Base-by-base conservation (phyloP, 306 rosid species). In the Aeschynomene evenia region DNA sequence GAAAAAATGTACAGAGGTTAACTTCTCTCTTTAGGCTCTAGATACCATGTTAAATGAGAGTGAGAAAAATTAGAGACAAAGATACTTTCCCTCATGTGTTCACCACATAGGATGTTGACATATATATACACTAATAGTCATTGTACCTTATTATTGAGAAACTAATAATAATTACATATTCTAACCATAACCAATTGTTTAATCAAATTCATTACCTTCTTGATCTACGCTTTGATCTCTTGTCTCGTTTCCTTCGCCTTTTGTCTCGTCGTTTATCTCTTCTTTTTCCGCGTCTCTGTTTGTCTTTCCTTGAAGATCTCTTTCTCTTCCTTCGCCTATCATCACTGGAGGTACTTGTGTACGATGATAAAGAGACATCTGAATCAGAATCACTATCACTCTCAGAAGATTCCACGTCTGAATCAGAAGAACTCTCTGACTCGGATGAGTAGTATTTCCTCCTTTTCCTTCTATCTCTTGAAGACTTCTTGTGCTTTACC, bases 361-460 rank as follows among this genome's bases (percentile, higher is more conserved):
- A 42, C 74, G 97, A 87, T 50, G 97, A 90, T 12, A 95, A 85
- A 12, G 96, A 95, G 11, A 63, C 10, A 82, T 79, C 74, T 3
- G 92, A 85, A 59, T 95, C 96, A 28, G 96, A 84, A 81, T 79
- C 97, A 84, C 88, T 86, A 77, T 91, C 96, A 64, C 87, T 78
- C 64, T 89, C 99, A 0, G 96, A 86, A 19, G 96, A 89, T 50
- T 87, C 92, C 13, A 36, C 18, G 11, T 94, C 97, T 53, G 96
- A 77, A 83, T 88, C 99, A 7, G 92, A 91, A 43, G 89, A 85
- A 76, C 87, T 95, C 54, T 79, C 91, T 2, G 99, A 85, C 20
- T 80, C 87, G 0, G 93, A 85, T 57, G 91, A 80, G 76, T 86
- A 70, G 63, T 91, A 77, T 84, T 61, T 89, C 80, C 83, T 83